Percentiles rank a stretch among this genome's conserved stretches.
Evolutionary conservation across 225 moss, liverwort and hornwort species (phyloP).

Genomic region (Thuidium tamariscinum): DNA sequence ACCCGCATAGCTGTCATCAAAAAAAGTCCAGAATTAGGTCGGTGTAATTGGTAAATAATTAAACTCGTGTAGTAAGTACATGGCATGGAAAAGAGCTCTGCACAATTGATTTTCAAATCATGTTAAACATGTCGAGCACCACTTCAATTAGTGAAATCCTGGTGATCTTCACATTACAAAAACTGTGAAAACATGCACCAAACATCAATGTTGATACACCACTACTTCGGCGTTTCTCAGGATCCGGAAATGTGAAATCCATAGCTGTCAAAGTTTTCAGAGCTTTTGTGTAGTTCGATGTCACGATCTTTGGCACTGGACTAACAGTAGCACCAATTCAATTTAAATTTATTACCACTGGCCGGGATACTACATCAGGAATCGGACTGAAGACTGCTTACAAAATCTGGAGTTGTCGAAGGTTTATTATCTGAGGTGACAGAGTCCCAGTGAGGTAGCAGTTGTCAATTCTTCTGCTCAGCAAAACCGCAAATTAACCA

Average conservation of each 20-base stretch:
- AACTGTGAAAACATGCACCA: neutral
- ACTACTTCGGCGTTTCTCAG: neutral
- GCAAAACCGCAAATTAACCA: neutral
- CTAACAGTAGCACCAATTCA: neutral
- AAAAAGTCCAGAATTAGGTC: neutral
- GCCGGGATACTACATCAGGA: neutral
- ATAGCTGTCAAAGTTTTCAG: neutral
- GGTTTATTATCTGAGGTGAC: conserved; percentile 13
- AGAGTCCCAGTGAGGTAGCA: conserved; percentile 11
- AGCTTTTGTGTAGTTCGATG: neutral
- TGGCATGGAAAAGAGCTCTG: too few species aligned
- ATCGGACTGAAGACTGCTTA: neutral
- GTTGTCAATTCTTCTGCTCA: conserved; percentile 18
- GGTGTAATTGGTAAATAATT: too few species aligned
- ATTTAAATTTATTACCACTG: neutral
- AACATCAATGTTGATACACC: too few species aligned
- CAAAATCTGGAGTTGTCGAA: conserved; percentile 15
- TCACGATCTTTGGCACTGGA: neutral
- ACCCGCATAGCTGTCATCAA: neutral
- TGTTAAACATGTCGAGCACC: neutral
- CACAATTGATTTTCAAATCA: too few species aligned
- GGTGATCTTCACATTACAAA: neutral
- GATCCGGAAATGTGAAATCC: neutral
- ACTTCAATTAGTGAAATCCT: neutral
- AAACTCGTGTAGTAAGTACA: too few species aligned